Base-by-base conservation (phyloP, 2,329 filamentous ascomycete genomes). In the Phaeosphaeria sp. region DNA sequence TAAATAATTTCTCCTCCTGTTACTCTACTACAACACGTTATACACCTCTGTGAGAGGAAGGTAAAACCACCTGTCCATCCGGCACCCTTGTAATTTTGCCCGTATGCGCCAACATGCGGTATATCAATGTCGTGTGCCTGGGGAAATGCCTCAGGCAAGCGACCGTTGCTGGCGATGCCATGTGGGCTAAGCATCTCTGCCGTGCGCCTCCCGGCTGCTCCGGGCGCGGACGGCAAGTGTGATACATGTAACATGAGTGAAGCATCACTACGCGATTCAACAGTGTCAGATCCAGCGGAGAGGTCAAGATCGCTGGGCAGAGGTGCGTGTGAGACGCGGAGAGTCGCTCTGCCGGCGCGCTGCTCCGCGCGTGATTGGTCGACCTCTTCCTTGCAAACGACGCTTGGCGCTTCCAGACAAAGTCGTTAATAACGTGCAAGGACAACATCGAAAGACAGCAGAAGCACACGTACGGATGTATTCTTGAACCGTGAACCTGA, bases 181-280 rank as follows among this genome's bases (percentile, higher is more conserved):
- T 56, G 59, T 55, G 57, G 60, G 53, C 40, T 57, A 53, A 50
- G 51, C 40, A 43, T 20, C 27, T 40, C 36, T 49, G 57, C 56
- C 49, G 49, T 54, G 51, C 57, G 59, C 61, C 44, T 61, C 49
- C 56, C 57, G 57, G 53, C 50, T 44, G 49, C 33, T 55, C 53
- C 55, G 51, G 53, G 56, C 57, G 58, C 53, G 61, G 46, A 53
- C 45, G 40, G 53, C 39, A 59, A 53, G 51, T 47, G 57, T 69
- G 68, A 73, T 57, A 73, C 67, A 65, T 60, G 61, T n/a, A n/a
- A n/a, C n/a, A n/a, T n/a, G n/a, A 39, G 56, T 69, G 66, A 69
- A 60, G 68, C 68, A 71, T 49, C 59, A 30, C 51, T 36, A 60
- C 55, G 66, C 53, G 66, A 64, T 48, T 48, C 56, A 67, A 61